These are phyloP conservation scores for Pelargonium cotyledonis DNA, from an alignment of 441 rosid genomes.

Conservation along the genomic window DNA sequence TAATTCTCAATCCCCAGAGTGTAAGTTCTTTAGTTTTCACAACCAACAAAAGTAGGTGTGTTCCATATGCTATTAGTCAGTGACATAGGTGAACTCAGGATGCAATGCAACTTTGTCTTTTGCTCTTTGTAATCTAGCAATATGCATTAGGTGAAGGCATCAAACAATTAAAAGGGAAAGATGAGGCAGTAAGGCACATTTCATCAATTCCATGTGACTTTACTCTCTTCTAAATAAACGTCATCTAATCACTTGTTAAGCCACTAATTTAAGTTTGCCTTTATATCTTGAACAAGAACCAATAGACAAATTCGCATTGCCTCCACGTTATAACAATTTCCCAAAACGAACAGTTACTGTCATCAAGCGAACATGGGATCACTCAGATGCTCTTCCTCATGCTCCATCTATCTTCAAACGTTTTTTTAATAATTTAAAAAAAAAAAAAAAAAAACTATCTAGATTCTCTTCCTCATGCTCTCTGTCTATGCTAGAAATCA, in stretches of 20 bases:
- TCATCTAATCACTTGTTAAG: background rate
- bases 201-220: background rate
- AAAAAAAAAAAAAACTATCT: background rate
- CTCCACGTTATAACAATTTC: background rate
- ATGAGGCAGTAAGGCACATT: background rate
- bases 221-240: background rate
- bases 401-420: background rate
- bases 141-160: background rate
- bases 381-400: background rate
- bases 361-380: background rate
- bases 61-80: constrained; percentile 1
- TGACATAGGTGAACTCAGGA: background rate
- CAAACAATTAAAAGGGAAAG: background rate
- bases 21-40: background rate
- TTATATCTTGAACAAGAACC: background rate
- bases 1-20: background rate
- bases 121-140: background rate
- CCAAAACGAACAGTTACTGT: background rate
- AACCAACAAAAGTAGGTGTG: background rate
- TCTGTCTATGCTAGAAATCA: no score
- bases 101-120: constrained; percentile 1
- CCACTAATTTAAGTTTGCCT: background rate
- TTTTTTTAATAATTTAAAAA: no score
- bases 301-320: background rate
- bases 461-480: background rate